Percentiles rank a stretch among this genome's conserved stretches.
phyloP scores from a whole-genome alignment of 2,329 filamentous ascomycete species.

The Fusarium duplospermum region DNA sequence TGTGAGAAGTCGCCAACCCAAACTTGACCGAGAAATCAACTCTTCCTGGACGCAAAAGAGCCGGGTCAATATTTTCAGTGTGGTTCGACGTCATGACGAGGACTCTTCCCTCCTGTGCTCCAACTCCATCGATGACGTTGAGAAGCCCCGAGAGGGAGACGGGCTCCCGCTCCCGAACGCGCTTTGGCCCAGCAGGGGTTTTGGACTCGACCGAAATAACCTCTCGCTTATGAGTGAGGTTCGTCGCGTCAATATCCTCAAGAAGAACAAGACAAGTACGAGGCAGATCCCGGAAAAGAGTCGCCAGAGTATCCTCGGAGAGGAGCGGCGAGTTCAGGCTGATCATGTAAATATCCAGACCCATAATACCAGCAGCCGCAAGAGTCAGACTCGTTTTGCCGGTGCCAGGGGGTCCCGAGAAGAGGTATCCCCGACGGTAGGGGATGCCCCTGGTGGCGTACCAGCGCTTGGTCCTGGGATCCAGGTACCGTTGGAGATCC shows the following conservation, averaged over 20 bases:
- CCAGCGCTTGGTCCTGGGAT: constrained; percentile 29
- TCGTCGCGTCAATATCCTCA: constrained; percentile 30
- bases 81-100: constrained; percentile 79
- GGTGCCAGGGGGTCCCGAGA: constrained; percentile 34
- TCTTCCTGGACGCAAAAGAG: constrained; percentile 15
- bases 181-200: background rate
- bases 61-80: constrained; percentile 23
- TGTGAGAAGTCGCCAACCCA: constrained; percentile 16
- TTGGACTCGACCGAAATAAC: background rate
- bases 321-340: constrained; percentile 15
- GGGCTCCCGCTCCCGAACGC: constrained; percentile 7
- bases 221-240: constrained; percentile 11
- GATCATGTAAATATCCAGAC: constrained; percentile 32
- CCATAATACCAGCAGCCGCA: constrained; percentile 27
- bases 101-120: constrained; percentile 73
- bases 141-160: constrained; percentile 69
- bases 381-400: constrained; percentile 35
- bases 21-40: constrained; percentile 25
- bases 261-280: constrained; percentile 23
- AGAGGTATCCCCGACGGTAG: constrained; percentile 36
- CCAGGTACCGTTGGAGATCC: constrained; percentile 30
- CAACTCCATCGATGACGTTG: constrained; percentile 76
- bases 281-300: constrained; percentile 13
- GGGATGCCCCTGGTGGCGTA: constrained; percentile 35
- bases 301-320: constrained; percentile 21